These are phyloP conservation scores for Penicillium crustosum DNA, from an alignment of 2,329 filamentous ascomycete genomes.

Conservation along the genomic window DNA sequence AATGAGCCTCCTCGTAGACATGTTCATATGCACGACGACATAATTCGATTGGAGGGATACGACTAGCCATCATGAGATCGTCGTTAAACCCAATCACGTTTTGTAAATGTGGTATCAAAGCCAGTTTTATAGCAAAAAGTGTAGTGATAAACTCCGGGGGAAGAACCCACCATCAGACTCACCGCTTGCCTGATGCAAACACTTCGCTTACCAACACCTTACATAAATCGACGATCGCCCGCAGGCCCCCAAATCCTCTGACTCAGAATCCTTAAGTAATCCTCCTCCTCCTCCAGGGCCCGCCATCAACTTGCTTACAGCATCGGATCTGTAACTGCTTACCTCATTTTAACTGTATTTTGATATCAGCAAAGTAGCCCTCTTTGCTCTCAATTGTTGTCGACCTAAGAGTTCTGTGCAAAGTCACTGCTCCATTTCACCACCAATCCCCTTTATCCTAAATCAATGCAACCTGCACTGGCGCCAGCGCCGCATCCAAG, in stretches of 20 bases:
- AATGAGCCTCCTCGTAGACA: neutral
- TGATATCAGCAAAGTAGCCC: constrained; percentile 15
- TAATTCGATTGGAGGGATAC: neutral
- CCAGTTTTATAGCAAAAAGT: neutral
- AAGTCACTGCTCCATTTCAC: constrained; percentile 4
- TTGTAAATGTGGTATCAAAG: neutral
- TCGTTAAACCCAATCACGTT: neutral
- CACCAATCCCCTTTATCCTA: constrained; percentile 14
- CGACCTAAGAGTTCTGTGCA: constrained; percentile 1
- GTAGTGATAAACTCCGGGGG: neutral
- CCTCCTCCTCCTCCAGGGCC: constrained; percentile 9
- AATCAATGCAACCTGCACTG: constrained; percentile 48
- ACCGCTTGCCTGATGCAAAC: neutral
- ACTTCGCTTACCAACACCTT: constrained; percentile 6
- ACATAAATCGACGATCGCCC: constrained; percentile 6
- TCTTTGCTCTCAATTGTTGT: constrained; percentile 8
- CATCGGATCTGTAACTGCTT: constrained; percentile 30
- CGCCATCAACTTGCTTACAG: constrained; percentile 35
- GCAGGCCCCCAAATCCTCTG: constrained; percentile 1
- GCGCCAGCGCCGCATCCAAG: constrained; percentile 51
- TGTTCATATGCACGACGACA: neutral
- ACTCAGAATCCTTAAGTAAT: constrained; percentile 25
- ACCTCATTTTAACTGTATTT: constrained; percentile 26
- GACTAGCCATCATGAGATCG: neutral
- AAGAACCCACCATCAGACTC: neutral